Conservation (phyloP, 75 land plant species). For the Pinus taeda region DNA sequence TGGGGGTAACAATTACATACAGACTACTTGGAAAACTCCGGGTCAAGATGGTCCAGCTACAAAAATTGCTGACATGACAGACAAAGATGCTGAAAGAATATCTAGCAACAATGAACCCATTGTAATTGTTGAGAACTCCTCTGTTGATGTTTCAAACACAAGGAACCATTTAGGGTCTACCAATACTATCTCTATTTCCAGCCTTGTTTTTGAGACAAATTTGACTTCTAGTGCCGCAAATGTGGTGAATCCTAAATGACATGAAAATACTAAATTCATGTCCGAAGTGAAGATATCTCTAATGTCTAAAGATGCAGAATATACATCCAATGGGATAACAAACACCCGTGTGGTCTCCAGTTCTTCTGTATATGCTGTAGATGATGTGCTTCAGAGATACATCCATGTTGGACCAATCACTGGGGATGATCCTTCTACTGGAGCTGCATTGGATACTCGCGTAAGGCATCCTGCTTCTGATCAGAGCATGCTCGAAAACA, state of each 20-base stretch:
- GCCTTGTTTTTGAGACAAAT: not conserved
- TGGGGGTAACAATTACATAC: no score
- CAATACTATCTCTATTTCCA: not conserved
- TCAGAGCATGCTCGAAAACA: not conserved
- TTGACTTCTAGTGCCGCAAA: not conserved
- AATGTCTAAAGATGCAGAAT: not conserved
- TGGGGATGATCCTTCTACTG: not conserved
- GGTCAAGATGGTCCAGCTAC: no score
- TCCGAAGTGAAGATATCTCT: no score
- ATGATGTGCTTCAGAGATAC: not conserved
- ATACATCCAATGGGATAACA: not conserved
- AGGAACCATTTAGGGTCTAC: not conserved
- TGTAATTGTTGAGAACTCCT: not conserved
- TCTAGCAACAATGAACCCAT: not conserved
- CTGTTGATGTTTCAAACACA: not conserved
- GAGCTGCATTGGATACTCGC: not conserved
- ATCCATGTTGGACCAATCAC: not conserved
- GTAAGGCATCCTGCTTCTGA: not conserved
- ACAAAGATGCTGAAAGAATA: conserved; percentile 1
- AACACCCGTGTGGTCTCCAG: not conserved
- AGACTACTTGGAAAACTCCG: no score
- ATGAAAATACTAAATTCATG: not conserved
- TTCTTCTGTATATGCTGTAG: not conserved
- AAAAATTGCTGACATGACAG: not conserved
- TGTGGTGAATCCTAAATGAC: not conserved